phyloP scores from a whole-genome alignment of 2,329 filamentous ascomycete genomes.

The Aspergillus bombycis region DNA sequence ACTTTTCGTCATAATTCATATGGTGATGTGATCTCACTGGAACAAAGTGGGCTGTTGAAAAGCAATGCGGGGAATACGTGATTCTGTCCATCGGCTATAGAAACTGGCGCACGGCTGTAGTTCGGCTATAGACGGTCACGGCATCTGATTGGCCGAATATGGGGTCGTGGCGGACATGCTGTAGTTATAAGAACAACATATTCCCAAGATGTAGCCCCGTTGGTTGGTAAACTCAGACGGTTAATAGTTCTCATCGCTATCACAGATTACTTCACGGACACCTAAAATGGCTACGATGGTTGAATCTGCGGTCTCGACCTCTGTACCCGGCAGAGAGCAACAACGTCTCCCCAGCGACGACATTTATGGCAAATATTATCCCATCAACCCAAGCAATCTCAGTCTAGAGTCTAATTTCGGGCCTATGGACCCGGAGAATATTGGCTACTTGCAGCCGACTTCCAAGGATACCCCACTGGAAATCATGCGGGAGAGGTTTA shows the following conservation, averaged over 20 bases:
- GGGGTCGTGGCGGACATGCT: background rate
- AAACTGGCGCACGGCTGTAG: background rate
- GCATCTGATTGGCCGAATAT: background rate
- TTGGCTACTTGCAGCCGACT: background rate
- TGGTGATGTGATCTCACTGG: too few species aligned
- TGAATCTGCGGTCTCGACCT: background rate
- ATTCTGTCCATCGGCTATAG: background rate
- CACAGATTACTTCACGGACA: background rate
- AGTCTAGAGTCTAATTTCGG: background rate
- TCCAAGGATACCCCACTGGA: background rate
- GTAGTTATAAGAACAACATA: background rate
- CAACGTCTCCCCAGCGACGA: background rate
- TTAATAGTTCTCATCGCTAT: background rate
- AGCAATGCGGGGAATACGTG: background rate
- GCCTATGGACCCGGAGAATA: background rate
- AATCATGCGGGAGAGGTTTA: background rate
- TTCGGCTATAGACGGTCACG: slow-evolving; percentile 6
- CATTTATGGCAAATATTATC: background rate
- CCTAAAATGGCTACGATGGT: background rate
- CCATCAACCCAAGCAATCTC: background rate
- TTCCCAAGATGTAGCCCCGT: background rate
- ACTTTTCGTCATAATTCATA: slow-evolving; percentile 1
- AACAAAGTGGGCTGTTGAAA: background rate
- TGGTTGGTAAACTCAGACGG: accelerated
- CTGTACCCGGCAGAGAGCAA: background rate